Evolutionary conservation across 2,329 filamentous ascomycete genomes (phyloP).

Genomic region (Epichloe amarillans): DNA sequence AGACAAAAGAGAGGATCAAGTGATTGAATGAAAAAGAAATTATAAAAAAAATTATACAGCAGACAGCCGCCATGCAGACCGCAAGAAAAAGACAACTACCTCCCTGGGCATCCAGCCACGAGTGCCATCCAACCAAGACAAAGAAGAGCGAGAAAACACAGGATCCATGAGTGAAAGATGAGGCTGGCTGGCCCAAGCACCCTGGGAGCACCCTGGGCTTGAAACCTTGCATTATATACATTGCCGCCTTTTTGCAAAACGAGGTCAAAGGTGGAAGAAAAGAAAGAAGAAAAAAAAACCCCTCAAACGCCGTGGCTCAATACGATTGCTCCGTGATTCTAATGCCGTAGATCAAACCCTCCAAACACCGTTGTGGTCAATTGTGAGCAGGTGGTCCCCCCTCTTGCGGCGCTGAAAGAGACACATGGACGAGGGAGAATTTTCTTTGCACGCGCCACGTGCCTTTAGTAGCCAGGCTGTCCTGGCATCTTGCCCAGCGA

Average conservation of each 20-base stretch:
- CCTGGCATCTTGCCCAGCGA: conserved; percentile 44
- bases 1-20: neutral
- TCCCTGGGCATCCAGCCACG: neutral
- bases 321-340: conserved; percentile 5
- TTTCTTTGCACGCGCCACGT: too few species aligned
- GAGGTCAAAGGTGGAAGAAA: too few species aligned
- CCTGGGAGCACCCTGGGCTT: neutral
- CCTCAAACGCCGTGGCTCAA: conserved; percentile 1
- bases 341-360: neutral
- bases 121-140: neutral
- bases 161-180: neutral
- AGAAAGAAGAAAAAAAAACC: too few species aligned
- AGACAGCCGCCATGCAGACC: neutral
- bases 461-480: conserved; percentile 34
- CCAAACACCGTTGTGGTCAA: conserved; percentile 1
- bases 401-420: neutral
- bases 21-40: neutral
- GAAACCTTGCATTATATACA: neutral
- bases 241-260: neutral
- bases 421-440: neutral
- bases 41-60: neutral
- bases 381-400: neutral
- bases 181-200: neutral
- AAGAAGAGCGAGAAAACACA: neutral
- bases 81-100: neutral